Evolutionary conservation across 2,329 filamentous ascomycete species (phyloP).

Genomic region (Bimuria novae-zelandiae): DNA sequence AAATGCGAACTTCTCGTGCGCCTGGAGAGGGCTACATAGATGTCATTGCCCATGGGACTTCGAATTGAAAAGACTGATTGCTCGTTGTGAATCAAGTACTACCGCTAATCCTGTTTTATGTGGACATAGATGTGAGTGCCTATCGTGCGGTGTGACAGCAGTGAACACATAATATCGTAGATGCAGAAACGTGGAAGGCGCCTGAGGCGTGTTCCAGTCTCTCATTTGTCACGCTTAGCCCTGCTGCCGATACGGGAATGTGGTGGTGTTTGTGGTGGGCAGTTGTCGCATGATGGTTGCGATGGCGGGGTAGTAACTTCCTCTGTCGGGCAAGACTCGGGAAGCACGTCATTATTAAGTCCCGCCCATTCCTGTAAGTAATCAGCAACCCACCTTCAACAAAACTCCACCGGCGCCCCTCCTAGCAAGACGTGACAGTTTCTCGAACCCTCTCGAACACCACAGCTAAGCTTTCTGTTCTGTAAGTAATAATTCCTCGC

Average conservation of each 20-base stretch:
- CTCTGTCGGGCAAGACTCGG: conserved; percentile 15
- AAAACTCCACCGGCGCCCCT: conserved; percentile 17
- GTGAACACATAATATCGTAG: too few species aligned
- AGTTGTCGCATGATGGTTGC: too few species aligned
- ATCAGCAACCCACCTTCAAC: conserved; percentile 27
- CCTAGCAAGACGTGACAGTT: conserved; percentile 3
- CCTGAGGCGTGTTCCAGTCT: too few species aligned
- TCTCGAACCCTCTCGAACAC: conserved; percentile 19
- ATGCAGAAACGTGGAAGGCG: too few species aligned
- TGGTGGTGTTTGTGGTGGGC: not conserved
- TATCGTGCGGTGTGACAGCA: too few species aligned
- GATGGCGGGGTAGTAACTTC: conserved; percentile 1
- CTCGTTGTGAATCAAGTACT: too few species aligned
- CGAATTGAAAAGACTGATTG: too few species aligned
- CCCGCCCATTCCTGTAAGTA: conserved; percentile 12
- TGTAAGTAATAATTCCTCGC: conserved; percentile 30
- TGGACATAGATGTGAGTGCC: too few species aligned
- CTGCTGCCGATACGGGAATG: not conserved
- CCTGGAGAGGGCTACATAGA: too few species aligned
- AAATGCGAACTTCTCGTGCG: too few species aligned
- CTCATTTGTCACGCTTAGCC: not conserved
- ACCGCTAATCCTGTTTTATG: too few species aligned
- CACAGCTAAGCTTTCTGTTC: conserved; percentile 13
- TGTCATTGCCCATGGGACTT: too few species aligned
- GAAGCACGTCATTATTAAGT: conserved; percentile 22